These are phyloP conservation scores for Neoboletus subvelutipes DNA, from an alignment of 768 basidiomycete species.

Conservation along the genomic window DNA sequence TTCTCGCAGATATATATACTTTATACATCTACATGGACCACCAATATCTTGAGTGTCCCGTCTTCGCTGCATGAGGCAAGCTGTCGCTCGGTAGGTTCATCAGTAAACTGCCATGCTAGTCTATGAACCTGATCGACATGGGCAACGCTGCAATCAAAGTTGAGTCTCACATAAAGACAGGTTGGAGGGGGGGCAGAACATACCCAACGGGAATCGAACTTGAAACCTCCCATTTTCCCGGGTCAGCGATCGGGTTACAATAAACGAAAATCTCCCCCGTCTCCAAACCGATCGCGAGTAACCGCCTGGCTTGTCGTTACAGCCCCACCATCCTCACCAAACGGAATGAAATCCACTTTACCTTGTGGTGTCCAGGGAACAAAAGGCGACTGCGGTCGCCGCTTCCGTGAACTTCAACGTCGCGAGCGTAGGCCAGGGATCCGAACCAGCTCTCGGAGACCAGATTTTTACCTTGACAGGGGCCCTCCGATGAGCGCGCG, in stretches of 20 bases:
- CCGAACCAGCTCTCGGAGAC: constrained; percentile 40
- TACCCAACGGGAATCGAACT: constrained; percentile 53
- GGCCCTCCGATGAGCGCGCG: not conserved
- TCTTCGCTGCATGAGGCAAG: constrained; percentile 93
- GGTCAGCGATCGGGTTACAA: constrained; percentile 32
- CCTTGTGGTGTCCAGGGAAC: constrained; percentile 42
- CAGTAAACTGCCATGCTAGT: constrained; percentile 71
- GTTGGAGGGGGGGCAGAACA: constrained; percentile 22
- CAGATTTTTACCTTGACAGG: constrained; percentile 80
- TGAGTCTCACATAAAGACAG: not conserved
- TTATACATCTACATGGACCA: constrained; percentile 54
- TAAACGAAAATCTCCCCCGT: constrained; percentile 73
- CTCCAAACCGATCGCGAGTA: constrained; percentile 83
- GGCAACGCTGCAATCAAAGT: constrained; percentile 47
- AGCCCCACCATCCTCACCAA: not conserved
- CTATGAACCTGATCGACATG: constrained; percentile 80
- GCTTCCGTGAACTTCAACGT: constrained; percentile 74
- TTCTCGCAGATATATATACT: constrained; percentile 34
- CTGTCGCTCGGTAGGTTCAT: constrained; percentile 35
- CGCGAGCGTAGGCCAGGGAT: constrained; percentile 54
- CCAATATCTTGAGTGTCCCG: constrained; percentile 79
- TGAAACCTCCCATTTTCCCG: constrained; percentile 47
- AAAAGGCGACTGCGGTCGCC: constrained; percentile 79
- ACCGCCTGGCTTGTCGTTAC: constrained; percentile 38
- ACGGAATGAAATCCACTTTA: constrained; percentile 25